These are phyloP conservation scores for Solanum lycopersicoides DNA, from an alignment of 257 asterid genomes.

Conservation along the genomic window DNA sequence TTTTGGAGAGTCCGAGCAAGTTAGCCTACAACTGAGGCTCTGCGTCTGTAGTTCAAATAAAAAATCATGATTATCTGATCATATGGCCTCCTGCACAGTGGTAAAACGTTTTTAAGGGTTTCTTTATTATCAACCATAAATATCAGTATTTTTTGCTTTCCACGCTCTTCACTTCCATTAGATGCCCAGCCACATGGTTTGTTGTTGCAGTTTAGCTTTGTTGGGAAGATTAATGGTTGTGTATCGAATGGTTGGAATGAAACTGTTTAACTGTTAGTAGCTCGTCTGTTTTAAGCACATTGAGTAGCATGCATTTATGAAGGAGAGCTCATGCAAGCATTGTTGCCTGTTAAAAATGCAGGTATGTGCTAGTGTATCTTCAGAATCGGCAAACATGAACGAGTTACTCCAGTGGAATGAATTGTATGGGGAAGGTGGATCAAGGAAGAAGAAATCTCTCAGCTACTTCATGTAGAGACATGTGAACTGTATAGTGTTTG, in stretches of 20 bases:
- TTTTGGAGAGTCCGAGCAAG: background rate
- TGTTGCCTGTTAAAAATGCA: background rate
- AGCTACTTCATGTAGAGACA: slow-evolving; percentile 43
- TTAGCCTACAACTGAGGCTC: background rate
- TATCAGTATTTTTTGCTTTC: background rate
- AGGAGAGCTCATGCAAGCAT: background rate
- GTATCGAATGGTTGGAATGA: background rate
- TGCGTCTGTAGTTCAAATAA: background rate
- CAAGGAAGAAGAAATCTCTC: slow-evolving; percentile 36
- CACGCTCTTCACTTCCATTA: background rate
- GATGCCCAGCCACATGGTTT: background rate
- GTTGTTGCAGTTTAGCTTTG: background rate
- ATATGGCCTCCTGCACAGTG: background rate
- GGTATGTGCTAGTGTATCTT: slow-evolving; percentile 53
- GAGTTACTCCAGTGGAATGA: slow-evolving; percentile 51
- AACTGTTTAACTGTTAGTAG: background rate
- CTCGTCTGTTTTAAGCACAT: background rate
- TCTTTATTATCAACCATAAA: background rate
- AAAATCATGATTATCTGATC: background rate
- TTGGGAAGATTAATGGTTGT: background rate
- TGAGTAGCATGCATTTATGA: background rate
- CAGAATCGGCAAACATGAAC: slow-evolving; percentile 44
- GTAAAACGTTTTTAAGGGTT: background rate
- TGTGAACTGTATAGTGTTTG: slow-evolving; percentile 2
- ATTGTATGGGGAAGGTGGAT: slow-evolving; percentile 47